Conservation (phyloP, 2,329 filamentous ascomycete genomes). For the Coleophoma eucalyptorum region DNA sequence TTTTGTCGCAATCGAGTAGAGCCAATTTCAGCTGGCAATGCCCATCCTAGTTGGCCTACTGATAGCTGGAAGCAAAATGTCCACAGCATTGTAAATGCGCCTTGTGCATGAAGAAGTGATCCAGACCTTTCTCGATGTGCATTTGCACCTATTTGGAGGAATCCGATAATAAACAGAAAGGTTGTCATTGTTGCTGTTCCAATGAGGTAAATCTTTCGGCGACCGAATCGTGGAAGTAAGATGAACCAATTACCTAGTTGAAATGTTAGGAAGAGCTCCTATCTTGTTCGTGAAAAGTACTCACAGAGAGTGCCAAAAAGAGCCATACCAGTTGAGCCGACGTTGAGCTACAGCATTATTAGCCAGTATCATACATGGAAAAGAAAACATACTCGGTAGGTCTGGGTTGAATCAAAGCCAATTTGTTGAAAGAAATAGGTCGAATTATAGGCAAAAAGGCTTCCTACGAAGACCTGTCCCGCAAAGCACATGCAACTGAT, state of each 20-base stretch:
- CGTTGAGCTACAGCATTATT: constrained; percentile 23
- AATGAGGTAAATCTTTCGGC: constrained; percentile 44
- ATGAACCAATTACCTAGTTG: constrained; percentile 40
- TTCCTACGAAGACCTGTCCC: constrained; percentile 58
- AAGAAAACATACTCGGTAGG: constrained; percentile 28
- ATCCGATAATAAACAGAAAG: constrained; percentile 41
- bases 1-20: constrained; percentile 30
- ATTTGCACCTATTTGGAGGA: constrained; percentile 15
- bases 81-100: constrained; percentile 23
- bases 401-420: constrained; percentile 38
- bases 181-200: constrained; percentile 37
- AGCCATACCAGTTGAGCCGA: constrained; percentile 39
- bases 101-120: constrained; percentile 12
- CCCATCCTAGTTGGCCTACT: constrained; percentile 33
- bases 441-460: constrained; percentile 58
- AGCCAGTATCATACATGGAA: neutral
- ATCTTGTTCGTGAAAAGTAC: neutral
- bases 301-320: constrained; percentile 34
- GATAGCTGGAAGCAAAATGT: constrained; percentile 29
- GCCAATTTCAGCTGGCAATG: constrained; percentile 28
- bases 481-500: constrained; percentile 54
- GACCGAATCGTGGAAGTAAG: constrained; percentile 40
- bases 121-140: constrained; percentile 21
- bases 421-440: constrained; percentile 56
- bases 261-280: neutral